phyloP scores from a whole-genome alignment of 257 asterid species.

The Leptodermis oblonga region DNA sequence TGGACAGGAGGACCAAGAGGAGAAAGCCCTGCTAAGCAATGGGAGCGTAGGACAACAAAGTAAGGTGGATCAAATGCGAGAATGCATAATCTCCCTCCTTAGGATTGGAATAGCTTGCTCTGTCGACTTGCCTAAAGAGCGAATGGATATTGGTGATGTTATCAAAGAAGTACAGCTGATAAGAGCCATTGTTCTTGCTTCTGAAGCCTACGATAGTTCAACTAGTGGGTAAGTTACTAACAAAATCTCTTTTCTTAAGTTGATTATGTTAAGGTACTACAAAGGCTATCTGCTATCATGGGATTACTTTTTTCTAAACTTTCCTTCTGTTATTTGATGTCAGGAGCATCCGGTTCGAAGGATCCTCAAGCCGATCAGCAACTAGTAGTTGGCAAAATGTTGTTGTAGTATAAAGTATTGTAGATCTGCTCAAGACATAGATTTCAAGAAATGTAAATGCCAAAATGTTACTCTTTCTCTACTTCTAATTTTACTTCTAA shows the following conservation, averaged over 20 bases:
- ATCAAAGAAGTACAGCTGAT: conserved; percentile 1
- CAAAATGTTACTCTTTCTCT: neutral
- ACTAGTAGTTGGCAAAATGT: conserved; percentile 14
- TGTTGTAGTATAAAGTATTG: too few relatives aligned
- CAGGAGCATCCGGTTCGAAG: conserved; percentile 23
- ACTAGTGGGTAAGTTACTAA: conserved; percentile 19
- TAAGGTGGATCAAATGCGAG: conserved; percentile 15
- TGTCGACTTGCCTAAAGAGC: conserved; percentile 1
- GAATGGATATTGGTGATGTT: conserved; percentile 5
- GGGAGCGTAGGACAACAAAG: neutral
- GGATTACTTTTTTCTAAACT: conserved; percentile 9
- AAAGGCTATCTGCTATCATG: too few relatives aligned
- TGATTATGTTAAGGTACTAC: neutral
- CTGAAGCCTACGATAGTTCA: conserved; percentile 14
- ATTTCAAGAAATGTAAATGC: neutral
- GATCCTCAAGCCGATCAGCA: conserved; percentile 20
- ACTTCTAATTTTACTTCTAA: neutral
- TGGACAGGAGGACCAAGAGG: conserved; percentile 12
- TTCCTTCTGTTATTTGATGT: neutral
- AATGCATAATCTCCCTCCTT: conserved; percentile 1
- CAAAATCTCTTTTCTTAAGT: neutral
- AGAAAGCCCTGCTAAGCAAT: conserved; percentile 11
- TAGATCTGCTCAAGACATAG: neutral
- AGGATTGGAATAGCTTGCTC: conserved; percentile 10
- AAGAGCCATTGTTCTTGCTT: conserved; percentile 21